Base-by-base conservation (phyloP, 305 asterid genomes). In the Ajuga reptans region DNA sequence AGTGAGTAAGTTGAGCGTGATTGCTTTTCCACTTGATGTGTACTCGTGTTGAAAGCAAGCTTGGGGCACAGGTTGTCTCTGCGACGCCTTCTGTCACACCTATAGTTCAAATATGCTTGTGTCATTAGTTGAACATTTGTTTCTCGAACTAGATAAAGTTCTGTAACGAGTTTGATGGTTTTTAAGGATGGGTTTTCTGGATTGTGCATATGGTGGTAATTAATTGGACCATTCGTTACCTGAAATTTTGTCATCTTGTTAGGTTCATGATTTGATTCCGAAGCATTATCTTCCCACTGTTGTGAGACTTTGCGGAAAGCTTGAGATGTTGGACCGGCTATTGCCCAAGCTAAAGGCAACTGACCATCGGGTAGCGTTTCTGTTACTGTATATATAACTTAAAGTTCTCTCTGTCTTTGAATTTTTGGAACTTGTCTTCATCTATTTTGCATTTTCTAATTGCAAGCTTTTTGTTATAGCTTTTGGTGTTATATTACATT, bases 241-340 rank as follows among this genome's bases (percentile, higher is more conserved):
- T 60, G 14, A 51, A 34, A 16, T 60, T 69, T 36, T 73, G 24
- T 46, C 43, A 10, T 69, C 66, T 68, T 75, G 51, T 66, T 73
- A 94, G 99, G 96, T 94, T 83, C 96, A 94, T 66, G 96, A 89
- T 42, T 83, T 75, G 55, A 82, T 94, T 78, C 99, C 99, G 15
- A 86, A 79, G 76, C 99, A 94, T 84, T 89, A 89, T 81, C 90
- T 94, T 75, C 99, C 99, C 24, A 84, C 75, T 66, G 3, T 89
- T 71, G 78, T 94, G 75, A 87, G 99, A 69, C 90, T 94, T 21
- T 94, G 99, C 79, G 99, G 99, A 83, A 94, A 94, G 90, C 99
- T 94, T 82, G 99, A 94, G 90, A 88, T 94, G 95, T 79, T 94
- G 69, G 99, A 94, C 82, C 85, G 99, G 36, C 77, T 94, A 75